phyloP scores from a whole-genome alignment of 768 basidiomycete genomes.

The Suillus bovinus region DNA sequence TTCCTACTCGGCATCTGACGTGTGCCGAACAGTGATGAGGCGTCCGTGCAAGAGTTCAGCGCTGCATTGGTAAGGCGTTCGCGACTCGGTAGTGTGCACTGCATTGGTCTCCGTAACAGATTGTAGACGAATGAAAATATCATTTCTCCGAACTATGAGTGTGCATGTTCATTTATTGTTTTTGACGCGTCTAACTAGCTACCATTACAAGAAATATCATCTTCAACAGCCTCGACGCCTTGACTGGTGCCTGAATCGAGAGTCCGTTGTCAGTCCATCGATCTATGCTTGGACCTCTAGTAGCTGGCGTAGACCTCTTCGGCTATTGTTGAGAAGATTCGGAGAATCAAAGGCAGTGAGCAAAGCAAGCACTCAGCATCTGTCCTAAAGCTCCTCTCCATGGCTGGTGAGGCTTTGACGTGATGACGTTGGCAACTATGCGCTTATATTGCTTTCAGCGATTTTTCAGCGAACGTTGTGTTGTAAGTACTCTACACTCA shows the following conservation, averaged over 20 bases:
- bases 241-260: not conserved
- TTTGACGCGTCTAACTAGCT: not conserved
- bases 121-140: not conserved
- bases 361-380: not conserved
- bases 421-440: no score
- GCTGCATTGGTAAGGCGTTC: not conserved
- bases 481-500: not conserved
- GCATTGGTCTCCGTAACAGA: not conserved
- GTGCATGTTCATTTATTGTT: not conserved
- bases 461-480: not conserved
- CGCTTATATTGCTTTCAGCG: not conserved
- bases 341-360: not conserved
- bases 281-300: not conserved
- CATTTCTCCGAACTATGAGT: not conserved
- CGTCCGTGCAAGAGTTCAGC: not conserved
- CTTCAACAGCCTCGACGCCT: not conserved
- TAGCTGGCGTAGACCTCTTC: not conserved
- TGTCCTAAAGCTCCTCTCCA: not conserved
- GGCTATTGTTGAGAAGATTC: no score
- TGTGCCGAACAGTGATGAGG: slow-evolving; percentile 19
- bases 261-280: not conserved
- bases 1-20: slow-evolving; percentile 56
- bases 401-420: not conserved
- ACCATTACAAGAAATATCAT: not conserved
- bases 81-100: not conserved